phyloP scores from a whole-genome alignment of 2,329 filamentous ascomycete genomes.

The Zasmidium citrigriseum region DNA sequence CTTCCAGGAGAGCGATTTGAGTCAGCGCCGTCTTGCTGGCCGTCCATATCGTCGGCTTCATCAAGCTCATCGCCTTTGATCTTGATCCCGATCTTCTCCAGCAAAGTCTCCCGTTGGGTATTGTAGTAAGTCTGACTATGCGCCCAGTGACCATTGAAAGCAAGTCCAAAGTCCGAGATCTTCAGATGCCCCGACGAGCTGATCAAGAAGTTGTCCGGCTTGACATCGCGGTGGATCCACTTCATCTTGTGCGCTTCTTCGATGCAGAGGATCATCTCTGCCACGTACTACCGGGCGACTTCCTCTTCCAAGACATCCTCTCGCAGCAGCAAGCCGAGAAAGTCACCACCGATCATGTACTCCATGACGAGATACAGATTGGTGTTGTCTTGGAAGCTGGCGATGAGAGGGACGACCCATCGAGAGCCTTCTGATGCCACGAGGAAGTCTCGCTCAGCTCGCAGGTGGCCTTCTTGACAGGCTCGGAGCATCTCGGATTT shows the following conservation, averaged over 20 bases:
- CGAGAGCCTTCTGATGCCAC: constrained; percentile 83
- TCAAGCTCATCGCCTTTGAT: constrained; percentile 76
- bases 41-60: constrained; percentile 48
- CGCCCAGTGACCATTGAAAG: constrained; percentile 93
- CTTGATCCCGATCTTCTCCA: constrained; percentile 73
- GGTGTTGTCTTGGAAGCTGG: constrained; percentile 82
- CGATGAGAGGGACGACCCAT: constrained; percentile 86
- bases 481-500: constrained; percentile 92
- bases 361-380: constrained; percentile 96
- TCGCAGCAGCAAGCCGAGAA: constrained; percentile 80
- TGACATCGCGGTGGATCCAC: constrained; percentile 95
- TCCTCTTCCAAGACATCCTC: constrained; percentile 80
- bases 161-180: constrained; percentile 93
- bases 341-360: constrained; percentile 96
- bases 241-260: constrained; percentile 85
- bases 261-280: constrained; percentile 93
- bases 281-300: constrained; percentile 81
- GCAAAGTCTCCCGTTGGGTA: constrained; percentile 74
- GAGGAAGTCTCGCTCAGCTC: constrained; percentile 88
- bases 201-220: constrained; percentile 96
- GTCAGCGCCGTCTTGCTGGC: constrained; percentile 13
- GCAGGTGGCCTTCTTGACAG: constrained; percentile 87
- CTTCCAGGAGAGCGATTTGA: constrained; percentile 8
- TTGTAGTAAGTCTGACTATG: constrained; percentile 88
- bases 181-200: constrained; percentile 86